Percentiles rank a stretch among this genome's conserved stretches.
Evolutionary conservation across 805 yeast species (phyloP).

Genomic region (Ogataea henricii): DNA sequence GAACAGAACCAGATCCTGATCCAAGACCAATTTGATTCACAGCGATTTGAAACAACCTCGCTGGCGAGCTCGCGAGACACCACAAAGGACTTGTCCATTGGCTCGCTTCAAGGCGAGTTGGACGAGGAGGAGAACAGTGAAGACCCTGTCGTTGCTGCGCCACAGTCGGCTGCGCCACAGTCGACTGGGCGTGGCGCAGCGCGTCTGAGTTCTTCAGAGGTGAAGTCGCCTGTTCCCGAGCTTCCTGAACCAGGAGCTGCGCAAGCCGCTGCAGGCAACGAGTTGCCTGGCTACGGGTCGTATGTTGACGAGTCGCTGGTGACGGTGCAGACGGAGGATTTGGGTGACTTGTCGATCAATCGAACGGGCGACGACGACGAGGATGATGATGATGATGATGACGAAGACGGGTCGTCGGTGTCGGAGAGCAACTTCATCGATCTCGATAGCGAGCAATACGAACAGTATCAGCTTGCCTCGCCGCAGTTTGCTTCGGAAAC

Average conservation of each 20-base stretch:
- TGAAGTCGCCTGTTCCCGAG: slow-evolving; percentile 5
- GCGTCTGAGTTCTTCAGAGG: background rate
- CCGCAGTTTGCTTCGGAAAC: slow-evolving; percentile 7
- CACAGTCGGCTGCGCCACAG: background rate
- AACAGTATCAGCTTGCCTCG: slow-evolving; percentile 12
- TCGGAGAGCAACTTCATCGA: slow-evolving; percentile 30
- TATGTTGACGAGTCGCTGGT: slow-evolving; percentile 18
- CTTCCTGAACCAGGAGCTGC: slow-evolving; percentile 1
- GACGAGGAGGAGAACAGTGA: slow-evolving; percentile 5
- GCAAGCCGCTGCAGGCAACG: slow-evolving; percentile 5
- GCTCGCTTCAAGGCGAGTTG: slow-evolving; percentile 24
- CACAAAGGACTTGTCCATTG: slow-evolving; percentile 11
- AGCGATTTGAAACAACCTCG: slow-evolving; percentile 2
- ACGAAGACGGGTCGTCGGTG: slow-evolving; percentile 23
- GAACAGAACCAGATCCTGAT: too few relatives aligned
- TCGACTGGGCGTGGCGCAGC: slow-evolving; percentile 1
- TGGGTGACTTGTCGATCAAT: slow-evolving; percentile 5
- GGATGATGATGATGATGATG: too few relatives aligned
- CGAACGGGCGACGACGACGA: background rate
- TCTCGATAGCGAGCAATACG: slow-evolving; percentile 17
- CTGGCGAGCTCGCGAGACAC: slow-evolving; percentile 5
- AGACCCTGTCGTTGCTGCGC: background rate
- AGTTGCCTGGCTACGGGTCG: too few relatives aligned
- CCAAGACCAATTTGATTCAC: slow-evolving; percentile 16
- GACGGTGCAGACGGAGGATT: slow-evolving; percentile 18